Base-by-base conservation (phyloP, 75 land plant species). In the Cupressus sempervirens region DNA sequence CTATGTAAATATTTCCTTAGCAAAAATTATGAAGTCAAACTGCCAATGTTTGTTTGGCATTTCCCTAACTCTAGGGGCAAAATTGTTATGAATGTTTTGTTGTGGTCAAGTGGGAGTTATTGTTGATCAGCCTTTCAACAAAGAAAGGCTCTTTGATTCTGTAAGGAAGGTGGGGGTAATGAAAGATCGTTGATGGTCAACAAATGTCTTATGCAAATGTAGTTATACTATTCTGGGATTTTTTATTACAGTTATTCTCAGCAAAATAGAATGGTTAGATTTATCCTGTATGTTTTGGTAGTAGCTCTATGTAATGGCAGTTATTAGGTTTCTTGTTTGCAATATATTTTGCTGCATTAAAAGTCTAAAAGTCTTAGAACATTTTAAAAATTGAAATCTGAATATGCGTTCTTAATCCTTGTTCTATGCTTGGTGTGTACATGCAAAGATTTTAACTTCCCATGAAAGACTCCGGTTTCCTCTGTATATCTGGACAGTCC, bases 31-130 rank as follows among this genome's bases (percentile, higher is more conserved):
- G 34, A 72, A 32, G 74, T 72, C 74, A 29, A 72, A 32, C 32
- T 72, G 74, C 73, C 73, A 68, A 68, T n/a, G n/a, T 68, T 68
- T 68, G 23, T 68, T 68, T n/a, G 73, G 73, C 73, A 68, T 68
- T 68, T 68, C 32, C 73, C 32, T n/a, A n/a, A 30, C 2, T 32
- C 30, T 68, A 30, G 73, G 73, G 73, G 9, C 35, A 29, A 72
- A 30, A 62, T 72, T 72, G 74, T 32, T 30, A 72, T 4, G 74
- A 32, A 32, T 29, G 15, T 72, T 11, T 32, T 32, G 32, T 72
- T 30, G 14, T 72, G 74, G 32, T 29, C 35, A 72, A 32, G 35
- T 72, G 35, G 35, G 36, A 72, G 32, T 72, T 72, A 13, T 32
- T 32, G 35, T 32, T 72, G 74, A 0, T 32, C 15, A 68, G 30